phyloP scores from a whole-genome alignment of 2,329 filamentous ascomycete genomes.

The Cladosporium velox region DNA sequence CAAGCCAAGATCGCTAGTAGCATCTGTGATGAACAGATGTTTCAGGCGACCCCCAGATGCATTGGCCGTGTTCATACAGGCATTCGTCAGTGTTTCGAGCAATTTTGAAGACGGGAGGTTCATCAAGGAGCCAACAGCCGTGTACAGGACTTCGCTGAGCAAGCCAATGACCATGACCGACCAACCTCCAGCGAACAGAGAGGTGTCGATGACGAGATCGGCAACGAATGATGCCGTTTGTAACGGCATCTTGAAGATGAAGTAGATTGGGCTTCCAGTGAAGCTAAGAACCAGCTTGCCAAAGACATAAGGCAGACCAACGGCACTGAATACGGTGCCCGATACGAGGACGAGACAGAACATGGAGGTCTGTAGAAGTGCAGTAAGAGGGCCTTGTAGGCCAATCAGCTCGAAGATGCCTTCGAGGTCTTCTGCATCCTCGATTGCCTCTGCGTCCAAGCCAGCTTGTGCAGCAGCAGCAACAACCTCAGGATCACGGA shows the following conservation, averaged over 20 bases:
- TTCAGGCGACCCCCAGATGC: constrained; percentile 28
- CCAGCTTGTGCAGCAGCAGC: constrained; percentile 67
- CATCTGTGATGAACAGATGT: constrained; percentile 26
- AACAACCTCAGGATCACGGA: constrained; percentile 57
- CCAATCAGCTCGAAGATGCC: constrained; percentile 94
- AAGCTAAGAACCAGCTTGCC: constrained; percentile 82
- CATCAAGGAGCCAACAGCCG: background rate
- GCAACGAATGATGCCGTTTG: constrained; percentile 70
- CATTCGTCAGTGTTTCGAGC: constrained; percentile 5
- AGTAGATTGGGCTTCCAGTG: constrained; percentile 72
- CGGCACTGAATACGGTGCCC: constrained; percentile 78
- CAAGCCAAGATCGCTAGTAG: constrained; percentile 24
- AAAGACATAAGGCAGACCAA: constrained; percentile 90
- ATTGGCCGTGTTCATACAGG: constrained; percentile 26
- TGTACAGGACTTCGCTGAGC: constrained; percentile 9
- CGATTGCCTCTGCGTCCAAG: constrained; percentile 72
- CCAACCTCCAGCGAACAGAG: constrained; percentile 59
- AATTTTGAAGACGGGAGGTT: constrained; percentile 1
- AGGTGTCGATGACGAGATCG: constrained; percentile 77
- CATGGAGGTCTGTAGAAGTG: constrained; percentile 89
- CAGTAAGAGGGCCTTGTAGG: constrained; percentile 89
- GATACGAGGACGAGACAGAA: constrained; percentile 91
- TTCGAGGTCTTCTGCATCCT: constrained; percentile 89
- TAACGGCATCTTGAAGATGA: constrained; percentile 68
- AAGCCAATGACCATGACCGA: constrained; percentile 21